Base-by-base conservation (phyloP, 75 land plant species). In the Cunninghamia lanceolata region DNA sequence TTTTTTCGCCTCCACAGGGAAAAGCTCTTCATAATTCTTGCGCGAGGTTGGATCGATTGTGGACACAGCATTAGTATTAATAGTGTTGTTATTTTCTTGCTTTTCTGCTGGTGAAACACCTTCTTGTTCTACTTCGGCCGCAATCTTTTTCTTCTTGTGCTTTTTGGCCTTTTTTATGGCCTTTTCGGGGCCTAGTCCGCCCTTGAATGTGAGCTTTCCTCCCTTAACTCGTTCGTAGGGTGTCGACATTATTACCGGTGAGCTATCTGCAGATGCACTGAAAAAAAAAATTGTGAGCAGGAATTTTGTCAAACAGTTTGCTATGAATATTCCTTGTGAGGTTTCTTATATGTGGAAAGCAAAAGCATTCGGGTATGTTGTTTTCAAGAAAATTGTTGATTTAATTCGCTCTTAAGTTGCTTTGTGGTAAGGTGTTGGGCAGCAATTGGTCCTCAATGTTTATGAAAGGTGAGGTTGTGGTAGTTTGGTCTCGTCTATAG, bases 21-120 rank as follows among this genome's bases (percentile, higher is more conserved):
- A 97, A 25, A 97, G 91, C 91, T 97, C 93, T 40, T 97, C 99
- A 91, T 97, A 97, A 91, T 93, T 94, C 94, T 93, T 93, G 84
- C 86, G 84, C 91, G 96, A 93, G 85, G 94, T 92, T 8, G 96
- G 94, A 78, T 97, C 99, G 84, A 97, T 97, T n/a, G 97, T 94
- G 85, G 92, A 94, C 17, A 90, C 85, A 3, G 85, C 90, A 6
- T 80, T 82, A 10, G 4, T 85, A 45, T 16, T 88, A 0, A 16
- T 82, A 5, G 28, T 34, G 38, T 36, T 85, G 21, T 17, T 34
- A 16, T 35, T 53, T 28, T 52, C 90, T 50, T 84, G 84, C 6
- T 7, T 84, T 11, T 74, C 85, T 14, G 68, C 86, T 53, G 82
- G 56, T 70, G 36, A 38, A 52, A 50, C 21, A 30, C 28, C 70